Evolutionary conservation across 331 rosid genomes (phyloP), one percentile per base, ranked within the genome.

Genomic region (Quercus lobata): DNA sequence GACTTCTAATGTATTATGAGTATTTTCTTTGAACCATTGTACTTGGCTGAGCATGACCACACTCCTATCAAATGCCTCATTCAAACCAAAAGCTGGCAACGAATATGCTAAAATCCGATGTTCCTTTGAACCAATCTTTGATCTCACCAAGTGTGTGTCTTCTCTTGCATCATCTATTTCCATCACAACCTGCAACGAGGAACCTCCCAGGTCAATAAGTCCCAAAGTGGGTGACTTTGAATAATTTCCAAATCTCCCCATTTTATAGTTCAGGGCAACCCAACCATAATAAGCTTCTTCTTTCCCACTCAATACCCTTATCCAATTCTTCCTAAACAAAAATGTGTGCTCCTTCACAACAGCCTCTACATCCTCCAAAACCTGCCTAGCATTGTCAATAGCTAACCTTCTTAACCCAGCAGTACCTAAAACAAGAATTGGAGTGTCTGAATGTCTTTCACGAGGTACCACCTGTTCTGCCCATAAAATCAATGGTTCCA

Each of bases 241-340:
- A 79, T 79, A 61, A 75, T 54, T 79, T 82, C 37, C 57, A 73
- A 92, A 88, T 29, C 80, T 80, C 34, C 87, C 93, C 92, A 88
- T 89, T 85, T 86, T 90, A 49, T 89, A 92, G 72, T 92, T 92
- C 85, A 92, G 87, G 79, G 97, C 97, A 55, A 94, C 88, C 98
- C 97, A 92, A 58, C 96, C 97, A 85, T 92, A 91, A 76, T 91
- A 89, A 78, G 98, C 98, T 76, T 92, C 98, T 73, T 94, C 97
- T 32, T 72, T 84, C 78, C 98, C 98, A 89, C 87, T 89, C 90
- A 91, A 87, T 70, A 92, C 93, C 85, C 94, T 89, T 35, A 92
- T 89, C 90, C 96, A 90, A 49, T 84, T 84, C 78, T 71, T 90
- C 21, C 76, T 80, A 81, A 80, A 81, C 88, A 83, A 69, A 80